Evolutionary conservation across 768 basidiomycete genomes (phyloP).

Genomic region (Tylopilus felleus): DNA sequence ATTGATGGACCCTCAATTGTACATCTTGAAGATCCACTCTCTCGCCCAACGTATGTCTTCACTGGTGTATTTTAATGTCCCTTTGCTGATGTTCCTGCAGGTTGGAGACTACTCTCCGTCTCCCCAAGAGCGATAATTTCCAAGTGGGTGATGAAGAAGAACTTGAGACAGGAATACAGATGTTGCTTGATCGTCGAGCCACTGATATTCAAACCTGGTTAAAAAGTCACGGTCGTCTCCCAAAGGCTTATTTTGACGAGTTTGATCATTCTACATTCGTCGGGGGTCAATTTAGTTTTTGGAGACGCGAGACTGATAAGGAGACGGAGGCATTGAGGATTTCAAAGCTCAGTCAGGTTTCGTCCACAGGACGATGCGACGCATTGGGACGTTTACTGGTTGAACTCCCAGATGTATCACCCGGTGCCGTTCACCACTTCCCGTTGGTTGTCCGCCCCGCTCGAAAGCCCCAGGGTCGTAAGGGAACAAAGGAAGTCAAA

Average conservation of each 20-base stretch:
- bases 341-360: not conserved
- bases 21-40: not conserved
- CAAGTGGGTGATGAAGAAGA: too few relatives aligned
- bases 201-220: not conserved
- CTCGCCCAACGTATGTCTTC: constrained; percentile 3
- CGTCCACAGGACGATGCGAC: constrained; percentile 3
- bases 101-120: too few relatives aligned
- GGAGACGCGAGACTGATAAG: not conserved
- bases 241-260: not conserved
- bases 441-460: not conserved
- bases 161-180: not conserved
- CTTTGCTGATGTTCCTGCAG: too few relatives aligned
- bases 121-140: too few relatives aligned
- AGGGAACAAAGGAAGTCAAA: not conserved
- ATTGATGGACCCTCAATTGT: not conserved
- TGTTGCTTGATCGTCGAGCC: not conserved
- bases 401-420: not conserved
- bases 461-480: not conserved
- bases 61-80: too few relatives aligned
- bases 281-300: not conserved
- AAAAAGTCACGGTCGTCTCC: not conserved
- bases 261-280: not conserved
- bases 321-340: not conserved
- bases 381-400: constrained; percentile 3
- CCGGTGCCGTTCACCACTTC: not conserved